Evolutionary conservation across 495 filamentous ascomycete genomes (phyloP).

Genomic region (Daldinia childiae): DNA sequence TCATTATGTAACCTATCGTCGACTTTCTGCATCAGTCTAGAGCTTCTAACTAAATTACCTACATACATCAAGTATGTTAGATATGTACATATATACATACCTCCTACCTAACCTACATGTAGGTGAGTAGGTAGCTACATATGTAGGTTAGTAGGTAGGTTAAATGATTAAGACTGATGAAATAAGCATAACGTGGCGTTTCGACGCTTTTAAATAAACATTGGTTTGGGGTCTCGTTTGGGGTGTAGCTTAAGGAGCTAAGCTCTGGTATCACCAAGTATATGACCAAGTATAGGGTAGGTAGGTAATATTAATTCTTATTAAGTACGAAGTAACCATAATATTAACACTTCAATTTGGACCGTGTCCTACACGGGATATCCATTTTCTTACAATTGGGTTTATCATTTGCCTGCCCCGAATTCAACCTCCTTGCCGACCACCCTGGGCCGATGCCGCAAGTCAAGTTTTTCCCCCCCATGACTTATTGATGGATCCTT

Average conservation of each 20-base stretch:
- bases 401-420: conserved; percentile 33
- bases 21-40: conserved; percentile 1
- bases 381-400: conserved; percentile 1
- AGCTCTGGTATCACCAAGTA: not conserved
- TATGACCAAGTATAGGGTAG: not conserved
- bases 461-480: conserved; percentile 29
- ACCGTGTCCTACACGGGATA: conserved; percentile 13
- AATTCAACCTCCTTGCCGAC: conserved; percentile 24
- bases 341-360: not conserved
- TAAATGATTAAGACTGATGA: not conserved
- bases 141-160: not conserved
- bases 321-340: not conserved
- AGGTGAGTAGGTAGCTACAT: too few relatives aligned
- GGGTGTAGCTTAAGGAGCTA: not conserved
- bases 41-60: too few relatives aligned
- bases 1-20: conserved; percentile 33
- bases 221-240: not conserved
- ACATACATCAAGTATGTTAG: not conserved
- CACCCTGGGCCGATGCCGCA: conserved; percentile 37
- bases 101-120: not conserved
- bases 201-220: not conserved
- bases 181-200: not conserved
- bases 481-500: conserved; percentile 28
- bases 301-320: not conserved
- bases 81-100: not conserved